Percentiles rank a stretch among this genome's conserved stretches.
phyloP scores from a whole-genome alignment of 2,329 filamentous ascomycete species.

The Gnomoniopsis smithogilvyi region DNA sequence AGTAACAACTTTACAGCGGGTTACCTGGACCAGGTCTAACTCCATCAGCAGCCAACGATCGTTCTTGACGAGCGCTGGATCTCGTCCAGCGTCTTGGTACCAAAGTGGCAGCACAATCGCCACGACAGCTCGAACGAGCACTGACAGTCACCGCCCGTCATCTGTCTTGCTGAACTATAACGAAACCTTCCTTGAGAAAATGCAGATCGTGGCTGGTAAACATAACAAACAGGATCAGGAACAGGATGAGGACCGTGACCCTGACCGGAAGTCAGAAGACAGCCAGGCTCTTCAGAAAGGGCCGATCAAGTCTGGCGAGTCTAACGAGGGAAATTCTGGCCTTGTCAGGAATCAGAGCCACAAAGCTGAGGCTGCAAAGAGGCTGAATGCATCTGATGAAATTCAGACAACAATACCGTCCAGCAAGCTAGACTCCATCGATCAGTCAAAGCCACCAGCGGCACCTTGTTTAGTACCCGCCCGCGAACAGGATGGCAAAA shows the following conservation, averaged over 20 bases:
- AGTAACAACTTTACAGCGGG: neutral
- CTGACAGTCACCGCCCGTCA: neutral
- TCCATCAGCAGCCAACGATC: neutral
- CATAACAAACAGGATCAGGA: neutral
- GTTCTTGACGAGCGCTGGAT: neutral
- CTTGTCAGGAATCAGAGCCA: too few relatives aligned
- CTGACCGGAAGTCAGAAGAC: too few relatives aligned
- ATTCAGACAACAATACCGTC: too few relatives aligned
- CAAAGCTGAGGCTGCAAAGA: too few relatives aligned
- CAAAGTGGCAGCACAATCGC: neutral
- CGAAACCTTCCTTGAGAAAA: neutral
- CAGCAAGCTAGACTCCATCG: too few relatives aligned
- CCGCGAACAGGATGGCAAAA: too few relatives aligned
- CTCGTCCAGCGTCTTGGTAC: neutral
- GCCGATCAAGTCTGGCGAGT: too few relatives aligned
- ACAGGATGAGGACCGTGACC: neutral
- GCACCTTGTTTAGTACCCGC: too few relatives aligned
- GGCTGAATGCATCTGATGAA: too few relatives aligned
- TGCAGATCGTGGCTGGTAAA: neutral
- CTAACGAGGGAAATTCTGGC: too few relatives aligned
- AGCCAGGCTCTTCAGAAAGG: too few relatives aligned
- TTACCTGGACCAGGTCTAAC: neutral
- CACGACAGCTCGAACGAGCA: neutral
- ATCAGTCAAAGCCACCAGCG: too few relatives aligned
- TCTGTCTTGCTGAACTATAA: neutral